phyloP scores from a whole-genome alignment of 129 eudicot species.

The Artemisia annua region DNA sequence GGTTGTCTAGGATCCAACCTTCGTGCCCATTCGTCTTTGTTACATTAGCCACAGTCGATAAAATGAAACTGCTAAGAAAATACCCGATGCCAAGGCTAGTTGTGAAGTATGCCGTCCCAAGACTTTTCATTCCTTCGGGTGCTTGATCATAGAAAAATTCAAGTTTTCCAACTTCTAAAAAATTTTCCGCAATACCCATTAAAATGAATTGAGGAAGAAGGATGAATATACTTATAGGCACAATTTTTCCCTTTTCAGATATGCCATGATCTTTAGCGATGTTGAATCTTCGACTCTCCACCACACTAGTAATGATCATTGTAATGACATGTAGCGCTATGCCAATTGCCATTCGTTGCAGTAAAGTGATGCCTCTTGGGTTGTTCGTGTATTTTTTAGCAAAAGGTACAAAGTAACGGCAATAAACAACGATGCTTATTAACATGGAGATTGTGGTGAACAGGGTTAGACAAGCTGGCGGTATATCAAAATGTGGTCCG shows the following conservation, averaged over 20 bases:
- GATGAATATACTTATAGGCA: slow-evolving; percentile 51
- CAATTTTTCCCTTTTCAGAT: slow-evolving; percentile 22
- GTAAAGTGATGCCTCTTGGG: slow-evolving; percentile 60
- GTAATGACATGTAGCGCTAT: slow-evolving; percentile 41
- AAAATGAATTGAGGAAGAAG: slow-evolving; percentile 53
- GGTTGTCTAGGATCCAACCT: slow-evolving; percentile 60
- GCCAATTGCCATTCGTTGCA: slow-evolving; percentile 61
- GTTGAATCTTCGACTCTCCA: slow-evolving; percentile 39
- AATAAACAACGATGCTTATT: slow-evolving; percentile 39
- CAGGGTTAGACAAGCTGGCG: slow-evolving; percentile 61
- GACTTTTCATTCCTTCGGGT: slow-evolving; percentile 37
- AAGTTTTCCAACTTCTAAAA: slow-evolving; percentile 49
- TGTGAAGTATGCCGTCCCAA: slow-evolving; percentile 21
- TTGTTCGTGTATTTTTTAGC: slow-evolving; percentile 40
- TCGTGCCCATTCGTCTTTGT: slow-evolving; percentile 37
- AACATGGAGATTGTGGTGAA: slow-evolving; percentile 54
- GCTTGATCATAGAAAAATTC: slow-evolving; percentile 50
- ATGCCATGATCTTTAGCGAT: slow-evolving; percentile 37
- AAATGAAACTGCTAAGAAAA: slow-evolving; percentile 50
- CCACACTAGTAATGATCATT: slow-evolving; percentile 42
- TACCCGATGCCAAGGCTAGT: slow-evolving; percentile 25
- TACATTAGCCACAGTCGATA: slow-evolving; percentile 43
- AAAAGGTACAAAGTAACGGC: slow-evolving; percentile 44
- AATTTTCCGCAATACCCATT: slow-evolving; percentile 49
- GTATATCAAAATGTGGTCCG: slow-evolving; percentile 30